phyloP scores from a whole-genome alignment of 2,329 filamentous ascomycete species.

The Venturia effusa region DNA sequence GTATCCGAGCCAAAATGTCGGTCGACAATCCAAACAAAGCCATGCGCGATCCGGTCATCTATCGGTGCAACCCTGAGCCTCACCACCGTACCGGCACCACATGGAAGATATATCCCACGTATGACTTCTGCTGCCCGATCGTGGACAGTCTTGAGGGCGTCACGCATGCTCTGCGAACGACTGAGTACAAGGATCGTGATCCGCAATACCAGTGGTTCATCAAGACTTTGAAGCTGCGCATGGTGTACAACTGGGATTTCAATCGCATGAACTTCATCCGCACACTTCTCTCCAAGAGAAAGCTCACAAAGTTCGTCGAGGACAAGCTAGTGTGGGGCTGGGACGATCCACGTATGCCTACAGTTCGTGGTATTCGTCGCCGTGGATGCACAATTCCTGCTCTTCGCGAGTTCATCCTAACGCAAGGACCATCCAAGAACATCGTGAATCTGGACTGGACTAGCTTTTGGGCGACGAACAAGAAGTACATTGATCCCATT shows the following conservation, averaged over 20 bases:
- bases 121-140: slow-evolving; percentile 77
- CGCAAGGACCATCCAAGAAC: slow-evolving; percentile 74
- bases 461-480: slow-evolving; percentile 44
- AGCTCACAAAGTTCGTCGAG: slow-evolving; percentile 74
- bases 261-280: slow-evolving; percentile 73
- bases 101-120: slow-evolving; percentile 82
- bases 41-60: slow-evolving; percentile 93
- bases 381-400: slow-evolving; percentile 71
- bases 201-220: slow-evolving; percentile 82
- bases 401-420: slow-evolving; percentile 72
- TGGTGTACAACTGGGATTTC: slow-evolving; percentile 80
- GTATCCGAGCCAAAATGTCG: slow-evolving; percentile 89
- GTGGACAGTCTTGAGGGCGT: slow-evolving; percentile 73
- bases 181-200: slow-evolving; percentile 80
- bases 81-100: slow-evolving; percentile 70
- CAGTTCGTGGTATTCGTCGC: slow-evolving; percentile 66
- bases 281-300: slow-evolving; percentile 76
- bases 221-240: slow-evolving; percentile 59
- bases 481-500: slow-evolving; percentile 41
- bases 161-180: slow-evolving; percentile 72
- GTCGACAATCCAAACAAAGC: slow-evolving; percentile 90
- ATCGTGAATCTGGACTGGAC: slow-evolving; percentile 80
- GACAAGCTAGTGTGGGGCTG: slow-evolving; percentile 67
- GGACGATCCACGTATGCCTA: slow-evolving; percentile 82
- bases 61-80: slow-evolving; percentile 68